phyloP scores from a whole-genome alignment of 352 stramenopile species.

The Pythium periplocum region DNA sequence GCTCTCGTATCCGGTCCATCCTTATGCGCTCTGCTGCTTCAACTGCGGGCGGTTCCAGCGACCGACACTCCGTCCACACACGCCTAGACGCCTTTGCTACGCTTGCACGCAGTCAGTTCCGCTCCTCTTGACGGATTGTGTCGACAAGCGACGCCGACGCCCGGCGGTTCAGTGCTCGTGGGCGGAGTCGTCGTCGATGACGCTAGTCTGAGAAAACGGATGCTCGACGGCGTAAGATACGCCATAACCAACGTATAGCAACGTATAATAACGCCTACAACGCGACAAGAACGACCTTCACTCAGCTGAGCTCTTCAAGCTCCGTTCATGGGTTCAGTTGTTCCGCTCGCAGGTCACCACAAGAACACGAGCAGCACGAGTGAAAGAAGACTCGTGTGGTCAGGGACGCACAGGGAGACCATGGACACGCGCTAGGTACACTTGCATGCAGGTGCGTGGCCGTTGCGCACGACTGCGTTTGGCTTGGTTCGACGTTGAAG shows the following conservation, averaged over 20 bases:
- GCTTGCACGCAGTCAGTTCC: background rate
- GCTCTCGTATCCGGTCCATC: slow-evolving; percentile 25
- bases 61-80: background rate
- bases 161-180: background rate
- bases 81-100: background rate
- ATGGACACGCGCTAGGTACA: no score
- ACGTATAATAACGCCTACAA: slow-evolving; percentile 9
- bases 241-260: background rate
- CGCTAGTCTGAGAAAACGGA: slow-evolving; percentile 5
- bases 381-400: no score
- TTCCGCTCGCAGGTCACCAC: no score
- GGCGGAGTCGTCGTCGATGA: background rate
- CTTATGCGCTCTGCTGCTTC: background rate
- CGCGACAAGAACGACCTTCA: slow-evolving; percentile 6
- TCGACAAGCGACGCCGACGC: slow-evolving; percentile 1
- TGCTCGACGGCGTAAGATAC: background rate
- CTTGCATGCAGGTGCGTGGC: no score
- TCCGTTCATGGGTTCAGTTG: no score
- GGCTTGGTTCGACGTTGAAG: no score
- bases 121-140: background rate
- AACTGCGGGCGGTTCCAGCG: background rate
- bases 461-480: no score
- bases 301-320: background rate
- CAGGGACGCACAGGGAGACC: no score
- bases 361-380: no score